Conservation (phyloP, 2,329 filamentous ascomycete genomes). For the Calonectria fujianensis region DNA sequence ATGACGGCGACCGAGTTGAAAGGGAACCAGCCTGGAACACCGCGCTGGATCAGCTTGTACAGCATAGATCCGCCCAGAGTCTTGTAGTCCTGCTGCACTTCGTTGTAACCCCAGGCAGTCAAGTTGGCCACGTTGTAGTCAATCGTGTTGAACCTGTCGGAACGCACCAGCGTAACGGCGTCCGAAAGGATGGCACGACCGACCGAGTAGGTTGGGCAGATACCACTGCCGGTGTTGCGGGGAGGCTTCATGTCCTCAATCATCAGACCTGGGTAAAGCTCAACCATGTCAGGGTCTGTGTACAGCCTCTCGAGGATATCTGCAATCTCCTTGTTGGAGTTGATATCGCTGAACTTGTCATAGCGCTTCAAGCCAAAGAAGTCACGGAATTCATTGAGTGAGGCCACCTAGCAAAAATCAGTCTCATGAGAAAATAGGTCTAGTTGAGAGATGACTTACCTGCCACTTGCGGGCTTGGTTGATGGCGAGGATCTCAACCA, state of each 20-base stretch:
- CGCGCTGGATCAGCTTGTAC: constrained; percentile 68
- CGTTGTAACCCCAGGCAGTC: constrained; percentile 66
- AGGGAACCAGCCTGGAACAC: constrained; percentile 66
- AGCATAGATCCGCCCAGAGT: constrained; percentile 65
- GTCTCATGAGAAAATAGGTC: too few species aligned
- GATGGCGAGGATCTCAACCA: constrained; percentile 78
- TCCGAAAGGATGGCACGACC: constrained; percentile 75
- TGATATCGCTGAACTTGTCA: constrained; percentile 71
- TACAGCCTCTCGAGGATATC: constrained; percentile 75
- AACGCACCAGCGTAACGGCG: constrained; percentile 75
- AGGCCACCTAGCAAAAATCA: constrained; percentile 62
- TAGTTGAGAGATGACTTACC: not conserved
- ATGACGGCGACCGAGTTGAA: constrained; percentile 65
- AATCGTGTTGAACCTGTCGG: constrained; percentile 75
- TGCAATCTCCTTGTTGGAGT: constrained; percentile 73
- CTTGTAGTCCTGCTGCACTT: constrained; percentile 56
- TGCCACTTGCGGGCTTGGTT: constrained; percentile 78
- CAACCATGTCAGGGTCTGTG: constrained; percentile 78
- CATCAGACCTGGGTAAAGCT: constrained; percentile 81
- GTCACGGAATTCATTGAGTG: constrained; percentile 78
- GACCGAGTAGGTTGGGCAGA: constrained; percentile 68
- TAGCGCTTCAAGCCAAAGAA: constrained; percentile 69
- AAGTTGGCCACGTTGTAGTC: constrained; percentile 66
- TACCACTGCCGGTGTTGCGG: constrained; percentile 66
- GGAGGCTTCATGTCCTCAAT: constrained; percentile 74